Conservation (phyloP, 2,329 filamentous ascomycete genomes). For the Clathrospora elynae region DNA sequence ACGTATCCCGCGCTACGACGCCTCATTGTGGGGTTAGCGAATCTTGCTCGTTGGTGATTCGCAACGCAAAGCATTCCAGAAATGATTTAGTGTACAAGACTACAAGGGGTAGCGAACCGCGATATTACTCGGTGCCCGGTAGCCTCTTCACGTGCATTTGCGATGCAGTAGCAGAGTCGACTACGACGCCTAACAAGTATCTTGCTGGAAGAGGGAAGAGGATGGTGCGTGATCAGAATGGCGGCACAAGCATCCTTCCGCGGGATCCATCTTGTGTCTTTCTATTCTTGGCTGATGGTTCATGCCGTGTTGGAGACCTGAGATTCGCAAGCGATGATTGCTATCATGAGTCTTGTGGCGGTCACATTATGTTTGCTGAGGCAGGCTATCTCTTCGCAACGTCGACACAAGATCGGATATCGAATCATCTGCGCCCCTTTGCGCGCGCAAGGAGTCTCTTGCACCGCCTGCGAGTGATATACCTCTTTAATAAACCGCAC, state of each 20-base stretch:
- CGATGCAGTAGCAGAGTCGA: not conserved
- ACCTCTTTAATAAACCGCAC: slow-evolving; percentile 2
- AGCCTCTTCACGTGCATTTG: no score
- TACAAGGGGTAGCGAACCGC: slow-evolving; percentile 1
- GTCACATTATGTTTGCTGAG: not conserved
- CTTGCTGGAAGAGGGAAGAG: not conserved
- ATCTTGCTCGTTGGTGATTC: not conserved
- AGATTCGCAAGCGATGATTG: not conserved
- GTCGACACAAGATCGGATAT: not conserved
- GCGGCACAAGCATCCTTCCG: not conserved
- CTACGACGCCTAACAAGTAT: not conserved
- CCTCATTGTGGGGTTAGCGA: slow-evolving; percentile 5
- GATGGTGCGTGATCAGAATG: not conserved
- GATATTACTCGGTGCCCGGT: no score
- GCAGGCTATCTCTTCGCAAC: slow-evolving; percentile 1
- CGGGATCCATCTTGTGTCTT: not conserved
- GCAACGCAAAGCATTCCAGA: slow-evolving; percentile 8
- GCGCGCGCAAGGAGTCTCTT: not conserved
- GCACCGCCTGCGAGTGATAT: slow-evolving; percentile 6
- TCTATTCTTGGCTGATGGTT: not conserved
- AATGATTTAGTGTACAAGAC: slow-evolving; percentile 1
- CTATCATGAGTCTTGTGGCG: not conserved
- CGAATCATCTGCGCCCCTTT: slow-evolving; percentile 4
- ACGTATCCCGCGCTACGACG: slow-evolving; percentile 3
- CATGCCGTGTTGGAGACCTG: not conserved